These are phyloP conservation scores for Melanomma pulvis-pyrius DNA, from an alignment of 495 filamentous ascomycete species.

Conservation along the genomic window DNA sequence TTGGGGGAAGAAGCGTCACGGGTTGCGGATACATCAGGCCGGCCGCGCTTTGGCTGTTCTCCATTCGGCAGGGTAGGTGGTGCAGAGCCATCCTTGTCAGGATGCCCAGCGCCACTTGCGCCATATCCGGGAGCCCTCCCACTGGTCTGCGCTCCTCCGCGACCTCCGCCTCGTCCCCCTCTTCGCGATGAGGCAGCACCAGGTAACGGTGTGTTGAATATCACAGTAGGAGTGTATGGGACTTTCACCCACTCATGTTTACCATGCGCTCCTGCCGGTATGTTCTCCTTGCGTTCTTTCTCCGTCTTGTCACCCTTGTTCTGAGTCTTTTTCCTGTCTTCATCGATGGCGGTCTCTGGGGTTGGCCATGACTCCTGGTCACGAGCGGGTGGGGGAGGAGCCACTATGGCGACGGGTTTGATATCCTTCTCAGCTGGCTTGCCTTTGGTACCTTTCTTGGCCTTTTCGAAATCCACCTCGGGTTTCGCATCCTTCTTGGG, in stretches of 20 bases:
- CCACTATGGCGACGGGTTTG: constrained; percentile 51
- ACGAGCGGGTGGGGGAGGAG: constrained; percentile 65
- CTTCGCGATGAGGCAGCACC: constrained; percentile 31
- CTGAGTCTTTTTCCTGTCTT: constrained; percentile 71
- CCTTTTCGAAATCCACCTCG: constrained; percentile 30
- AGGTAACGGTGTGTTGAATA: constrained; percentile 81
- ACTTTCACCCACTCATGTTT: constrained; percentile 54
- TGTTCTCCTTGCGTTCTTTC: constrained; percentile 55
- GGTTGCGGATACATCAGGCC: constrained; percentile 39
- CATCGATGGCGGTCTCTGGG: constrained; percentile 74
- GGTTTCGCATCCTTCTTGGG: constrained; percentile 16
- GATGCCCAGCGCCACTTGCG: constrained; percentile 41
- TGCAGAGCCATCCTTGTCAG: constrained; percentile 31
- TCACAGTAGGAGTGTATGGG: constrained; percentile 72
- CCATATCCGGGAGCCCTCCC: constrained; percentile 51
- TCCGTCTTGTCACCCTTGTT: constrained; percentile 67
- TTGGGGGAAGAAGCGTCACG: constrained; percentile 39
- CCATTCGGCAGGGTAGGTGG: constrained; percentile 16
- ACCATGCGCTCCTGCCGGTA: constrained; percentile 38
- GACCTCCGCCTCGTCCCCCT: constrained; percentile 46
- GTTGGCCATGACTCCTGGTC: constrained; percentile 88
- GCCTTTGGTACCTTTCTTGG: constrained; percentile 42
- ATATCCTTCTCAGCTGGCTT: constrained; percentile 57
- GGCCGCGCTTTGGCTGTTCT: constrained; percentile 40
- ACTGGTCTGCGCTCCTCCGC: constrained; percentile 62